Evolutionary conservation across 2,329 filamentous ascomycete species (phyloP).

Genomic region (Botrytis cinerea): DNA sequence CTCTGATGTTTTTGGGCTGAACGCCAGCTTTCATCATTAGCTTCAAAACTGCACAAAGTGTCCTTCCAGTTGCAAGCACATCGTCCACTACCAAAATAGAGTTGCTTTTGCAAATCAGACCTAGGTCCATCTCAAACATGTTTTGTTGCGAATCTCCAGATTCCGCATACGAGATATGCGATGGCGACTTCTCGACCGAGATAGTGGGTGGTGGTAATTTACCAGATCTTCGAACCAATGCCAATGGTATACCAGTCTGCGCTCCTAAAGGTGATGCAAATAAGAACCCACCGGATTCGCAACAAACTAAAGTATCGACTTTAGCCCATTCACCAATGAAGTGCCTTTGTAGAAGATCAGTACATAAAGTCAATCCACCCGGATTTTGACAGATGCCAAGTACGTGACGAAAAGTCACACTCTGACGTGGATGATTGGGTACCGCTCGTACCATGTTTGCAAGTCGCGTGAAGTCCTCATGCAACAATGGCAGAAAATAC

Average conservation of each 20-base stretch:
- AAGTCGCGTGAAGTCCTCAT: constrained; percentile 50
- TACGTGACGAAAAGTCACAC: constrained; percentile 59
- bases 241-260: constrained; percentile 47
- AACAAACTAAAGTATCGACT: constrained; percentile 51
- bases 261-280: constrained; percentile 55
- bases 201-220: constrained; percentile 61
- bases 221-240: constrained; percentile 55
- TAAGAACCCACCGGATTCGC: constrained; percentile 59
- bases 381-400: constrained; percentile 30
- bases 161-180: constrained; percentile 54
- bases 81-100: constrained; percentile 34
- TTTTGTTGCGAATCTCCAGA: constrained; percentile 38
- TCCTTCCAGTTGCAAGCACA: constrained; percentile 35
- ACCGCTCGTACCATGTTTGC: constrained; percentile 51
- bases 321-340: constrained; percentile 51
- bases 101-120: constrained; percentile 43
- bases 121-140: constrained; percentile 52
- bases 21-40: constrained; percentile 32
- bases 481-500: constrained; percentile 47
- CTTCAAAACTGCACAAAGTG: constrained; percentile 34
- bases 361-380: constrained; percentile 49
- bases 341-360: constrained; percentile 50
- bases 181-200: constrained; percentile 50
- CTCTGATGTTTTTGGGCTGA: constrained; percentile 27
- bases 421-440: constrained; percentile 52